Percentiles rank a stretch among this genome's conserved stretches.
phyloP scores from a whole-genome alignment of 2,329 filamentous ascomycete species.

The Hyphodiscus sp. region DNA sequence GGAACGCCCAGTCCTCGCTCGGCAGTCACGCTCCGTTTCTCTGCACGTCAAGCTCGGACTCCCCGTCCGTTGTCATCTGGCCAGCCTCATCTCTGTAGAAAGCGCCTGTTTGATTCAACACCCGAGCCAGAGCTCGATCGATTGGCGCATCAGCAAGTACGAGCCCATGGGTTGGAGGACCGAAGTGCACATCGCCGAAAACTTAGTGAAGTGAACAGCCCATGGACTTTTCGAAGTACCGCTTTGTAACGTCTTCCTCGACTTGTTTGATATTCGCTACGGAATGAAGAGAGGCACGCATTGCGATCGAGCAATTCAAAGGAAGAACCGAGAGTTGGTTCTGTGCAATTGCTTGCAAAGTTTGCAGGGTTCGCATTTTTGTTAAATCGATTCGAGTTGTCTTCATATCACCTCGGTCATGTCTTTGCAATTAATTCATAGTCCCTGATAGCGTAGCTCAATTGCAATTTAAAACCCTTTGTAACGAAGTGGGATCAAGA shows the following conservation, averaged over 20 bases:
- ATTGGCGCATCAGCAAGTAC: neutral
- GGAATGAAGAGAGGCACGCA: neutral
- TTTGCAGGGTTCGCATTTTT: neutral
- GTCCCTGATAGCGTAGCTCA: too few species aligned
- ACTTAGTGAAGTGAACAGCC: neutral
- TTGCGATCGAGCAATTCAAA: neutral
- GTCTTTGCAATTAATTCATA: too few species aligned
- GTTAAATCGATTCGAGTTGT: too few species aligned
- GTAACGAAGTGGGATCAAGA: too few species aligned
- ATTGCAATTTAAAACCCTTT: too few species aligned
- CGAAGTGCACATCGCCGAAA: neutral
- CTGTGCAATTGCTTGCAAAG: neutral
- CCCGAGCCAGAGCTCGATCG: neutral
- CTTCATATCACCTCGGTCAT: too few species aligned
- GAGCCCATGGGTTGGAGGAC: neutral
- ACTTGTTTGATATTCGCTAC: neutral
- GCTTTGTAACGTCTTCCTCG: neutral
- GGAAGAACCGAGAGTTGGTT: neutral
- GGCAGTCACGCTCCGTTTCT: neutral
- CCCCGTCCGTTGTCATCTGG: neutral
- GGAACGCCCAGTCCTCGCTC: constrained; percentile 13
- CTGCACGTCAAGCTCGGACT: neutral
- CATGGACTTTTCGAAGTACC: neutral
- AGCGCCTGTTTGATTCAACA: neutral
- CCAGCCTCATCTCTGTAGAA: neutral